Evolutionary conservation across 73 alveolate genomes (phyloP).

Genomic region (Urostyla sp.): DNA sequence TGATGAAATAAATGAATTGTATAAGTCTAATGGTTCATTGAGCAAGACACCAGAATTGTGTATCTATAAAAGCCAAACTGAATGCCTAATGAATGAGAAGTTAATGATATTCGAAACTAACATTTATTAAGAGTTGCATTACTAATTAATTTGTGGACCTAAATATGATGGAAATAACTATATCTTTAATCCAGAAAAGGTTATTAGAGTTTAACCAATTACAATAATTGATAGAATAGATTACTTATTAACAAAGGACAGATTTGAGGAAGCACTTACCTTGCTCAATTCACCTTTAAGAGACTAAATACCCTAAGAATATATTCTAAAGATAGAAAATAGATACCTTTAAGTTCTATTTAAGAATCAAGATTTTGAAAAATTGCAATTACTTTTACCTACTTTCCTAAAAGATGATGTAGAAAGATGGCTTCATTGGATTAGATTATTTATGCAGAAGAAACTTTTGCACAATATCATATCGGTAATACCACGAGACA

Average conservation of each 20-base stretch:
- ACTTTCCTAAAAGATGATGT: neutral
- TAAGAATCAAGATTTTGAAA: neutral
- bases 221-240: constrained; percentile 45
- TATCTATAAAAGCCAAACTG: constrained; percentile 8
- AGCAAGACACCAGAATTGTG: constrained; percentile 7
- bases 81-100: constrained; percentile 26
- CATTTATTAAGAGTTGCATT: constrained; percentile 23
- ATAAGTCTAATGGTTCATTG: neutral
- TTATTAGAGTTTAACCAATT: constrained; percentile 21
- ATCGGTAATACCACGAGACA: constrained; percentile 21
- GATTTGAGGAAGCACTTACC: constrained; percentile 13
- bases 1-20: neutral
- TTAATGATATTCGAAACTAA: constrained; percentile 11
- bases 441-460: constrained; percentile 19
- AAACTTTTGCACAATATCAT: neutral
- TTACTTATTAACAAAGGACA: constrained; percentile 14
- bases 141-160: neutral
- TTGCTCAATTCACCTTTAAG: neutral
- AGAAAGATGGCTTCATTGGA: constrained; percentile 49
- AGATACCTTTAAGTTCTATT: neutral
- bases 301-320: neutral
- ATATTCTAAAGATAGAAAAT: neutral
- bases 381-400: neutral
- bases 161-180: constrained; percentile 30
- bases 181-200: constrained; percentile 36